Percentiles rank a stretch among this genome's conserved stretches.
Conservation (phyloP, 768 basidiomycete genomes). For the Tulasnella sp. region DNA sequence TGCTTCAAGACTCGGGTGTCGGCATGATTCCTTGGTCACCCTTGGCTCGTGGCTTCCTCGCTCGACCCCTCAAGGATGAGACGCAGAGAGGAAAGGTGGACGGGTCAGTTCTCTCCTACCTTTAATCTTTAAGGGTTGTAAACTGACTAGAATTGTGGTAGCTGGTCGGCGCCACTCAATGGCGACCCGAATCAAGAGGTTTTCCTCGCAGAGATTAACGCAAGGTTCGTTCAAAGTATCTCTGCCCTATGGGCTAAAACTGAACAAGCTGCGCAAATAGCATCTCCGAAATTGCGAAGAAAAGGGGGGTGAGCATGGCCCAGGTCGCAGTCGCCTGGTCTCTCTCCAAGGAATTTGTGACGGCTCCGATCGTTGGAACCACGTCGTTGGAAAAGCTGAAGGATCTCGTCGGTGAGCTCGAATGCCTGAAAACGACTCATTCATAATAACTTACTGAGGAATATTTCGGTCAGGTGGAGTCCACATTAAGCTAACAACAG, state of each 20-base stretch:
- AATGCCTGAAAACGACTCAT: too few relatives aligned
- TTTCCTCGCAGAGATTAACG: not conserved
- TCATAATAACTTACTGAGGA: too few relatives aligned
- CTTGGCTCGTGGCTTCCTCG: slow-evolving; percentile 8
- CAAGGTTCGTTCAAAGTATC: not conserved
- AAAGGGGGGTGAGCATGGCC: not conserved
- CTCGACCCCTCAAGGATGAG: not conserved
- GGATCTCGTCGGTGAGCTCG: not conserved
- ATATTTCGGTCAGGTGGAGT: too few relatives aligned
- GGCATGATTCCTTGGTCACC: slow-evolving; percentile 16
- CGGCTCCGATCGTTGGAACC: slow-evolving; percentile 7
- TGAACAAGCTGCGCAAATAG: not conserved
- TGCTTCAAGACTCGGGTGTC: slow-evolving; percentile 14
- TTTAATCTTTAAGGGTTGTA: too few relatives aligned
- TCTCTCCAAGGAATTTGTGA: not conserved
- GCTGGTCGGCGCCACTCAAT: not conserved
- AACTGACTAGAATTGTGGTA: not conserved
- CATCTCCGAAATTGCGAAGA: not conserved
- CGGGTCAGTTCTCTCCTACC: not conserved
- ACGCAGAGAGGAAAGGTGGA: slow-evolving; percentile 6
- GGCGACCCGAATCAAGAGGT: not conserved
- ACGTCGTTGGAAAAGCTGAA: not conserved
- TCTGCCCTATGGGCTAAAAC: too few relatives aligned
- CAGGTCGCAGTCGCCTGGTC: slow-evolving; percentile 8
- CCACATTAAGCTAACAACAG: too few relatives aligned